Evolutionary conservation across 257 asterid genomes (phyloP), one percentile per base, ranked within the genome.

Genomic region (Solanum pennellii): DNA sequence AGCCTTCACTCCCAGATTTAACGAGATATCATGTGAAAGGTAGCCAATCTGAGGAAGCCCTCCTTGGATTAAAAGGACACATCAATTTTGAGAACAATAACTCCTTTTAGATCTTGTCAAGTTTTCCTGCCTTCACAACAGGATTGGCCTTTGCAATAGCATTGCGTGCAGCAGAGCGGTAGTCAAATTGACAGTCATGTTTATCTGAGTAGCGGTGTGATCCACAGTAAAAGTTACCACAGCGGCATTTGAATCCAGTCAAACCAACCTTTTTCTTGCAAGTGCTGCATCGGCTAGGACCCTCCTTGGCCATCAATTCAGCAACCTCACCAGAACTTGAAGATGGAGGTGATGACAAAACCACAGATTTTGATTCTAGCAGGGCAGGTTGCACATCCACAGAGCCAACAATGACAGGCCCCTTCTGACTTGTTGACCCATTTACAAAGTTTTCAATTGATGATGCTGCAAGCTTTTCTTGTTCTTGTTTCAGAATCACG

Each of bases 61-160:
- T 5, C 45, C 18, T 41, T 84, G 6, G 39, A 45, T 29, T 15
- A 35, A 71, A 71, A 68, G 74, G 74, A 27, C 27, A 56, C 86
- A 87, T 86, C 89, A 76, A 52, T 49, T 75, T 80, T 86, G 87
- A 88, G 84, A 82, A 37, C 59, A n/a, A 87, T 80, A 86, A 42
- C 29, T 45, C 59, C 66, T 65, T 56, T 41, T 92, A 88, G 83
- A 88, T 86, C 79, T 88, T 88, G 83, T 86, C 90, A 39, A 88
- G 90, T 82, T 88, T 93, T 27, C 89, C 94, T n/a, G 93, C 95
- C 91, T 90, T 93, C 33, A 93, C 92, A 39, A 93, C 91, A 1
- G 95, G 95, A 83, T 93, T 93, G 75, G 95, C 94, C 87, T 89
- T 90, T 69, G 94, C 94, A 44, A 93, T 93, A 21, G 95, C 94